These are phyloP conservation scores for Cordyceps sp. DNA, from an alignment of 2,329 filamentous ascomycete species.

Conservation along the genomic window DNA sequence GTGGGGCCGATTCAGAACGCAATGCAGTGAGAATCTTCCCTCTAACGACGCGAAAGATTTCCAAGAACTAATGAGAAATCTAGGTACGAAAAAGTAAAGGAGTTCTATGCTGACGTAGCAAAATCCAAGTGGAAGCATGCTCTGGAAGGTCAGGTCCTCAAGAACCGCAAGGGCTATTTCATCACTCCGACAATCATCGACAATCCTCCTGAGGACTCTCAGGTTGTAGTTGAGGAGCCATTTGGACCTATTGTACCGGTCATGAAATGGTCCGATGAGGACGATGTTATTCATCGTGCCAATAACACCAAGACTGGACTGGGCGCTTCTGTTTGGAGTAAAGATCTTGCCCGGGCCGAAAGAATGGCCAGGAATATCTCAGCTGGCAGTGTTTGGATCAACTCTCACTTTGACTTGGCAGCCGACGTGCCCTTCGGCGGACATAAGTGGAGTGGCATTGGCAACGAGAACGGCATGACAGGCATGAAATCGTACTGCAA, in stretches of 20 bases:
- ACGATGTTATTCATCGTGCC: conserved; percentile 38
- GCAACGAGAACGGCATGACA: conserved; percentile 25
- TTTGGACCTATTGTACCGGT: conserved; percentile 45
- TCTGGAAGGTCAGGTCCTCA: not conserved
- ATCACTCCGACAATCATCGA: conserved; percentile 7
- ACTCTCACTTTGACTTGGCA: conserved; percentile 24
- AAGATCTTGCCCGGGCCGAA: conserved; percentile 30
- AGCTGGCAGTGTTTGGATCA: conserved; percentile 44
- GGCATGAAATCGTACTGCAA: too few relatives aligned
- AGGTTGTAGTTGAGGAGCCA: conserved; percentile 33
- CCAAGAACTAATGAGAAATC: too few relatives aligned
- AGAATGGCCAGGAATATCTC: conserved; percentile 36
- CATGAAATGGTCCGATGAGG: conserved; percentile 42
- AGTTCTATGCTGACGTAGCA: conserved; percentile 1
- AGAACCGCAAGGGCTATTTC: conserved; percentile 6
- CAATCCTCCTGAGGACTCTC: conserved; percentile 24
- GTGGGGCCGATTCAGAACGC: conserved; percentile 41
- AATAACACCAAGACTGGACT: conserved; percentile 36
- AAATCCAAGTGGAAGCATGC: not conserved
- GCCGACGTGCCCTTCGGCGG: conserved; percentile 28
- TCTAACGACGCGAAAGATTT: too few relatives aligned
- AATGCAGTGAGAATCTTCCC: conserved; percentile 30
- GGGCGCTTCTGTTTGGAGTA: conserved; percentile 40
- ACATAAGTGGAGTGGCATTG: conserved; percentile 33
- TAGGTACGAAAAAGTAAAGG: conserved; percentile 1